These are phyloP conservation scores for Sextonia rubra DNA, from an alignment of 164 flowering plant genomes.

Conservation along the genomic window DNA sequence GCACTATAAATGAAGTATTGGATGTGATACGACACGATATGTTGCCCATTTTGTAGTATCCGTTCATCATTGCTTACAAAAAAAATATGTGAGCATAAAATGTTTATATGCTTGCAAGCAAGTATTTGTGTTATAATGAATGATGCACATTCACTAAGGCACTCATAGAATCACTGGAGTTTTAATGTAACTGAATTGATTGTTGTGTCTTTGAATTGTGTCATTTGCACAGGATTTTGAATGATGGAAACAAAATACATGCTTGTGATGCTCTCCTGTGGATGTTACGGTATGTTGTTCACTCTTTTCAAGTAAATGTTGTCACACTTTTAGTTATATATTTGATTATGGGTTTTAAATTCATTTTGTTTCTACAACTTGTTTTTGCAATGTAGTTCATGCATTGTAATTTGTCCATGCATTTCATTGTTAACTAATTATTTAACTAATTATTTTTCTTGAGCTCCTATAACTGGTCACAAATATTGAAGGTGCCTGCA, in stretches of 20 bases:
- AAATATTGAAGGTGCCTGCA: constrained; percentile 62
- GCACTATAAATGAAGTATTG: no score
- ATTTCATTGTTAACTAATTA: not conserved
- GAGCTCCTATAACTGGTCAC: constrained; percentile 7
- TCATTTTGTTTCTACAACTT: not conserved
- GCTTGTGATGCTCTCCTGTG: constrained; percentile 79
- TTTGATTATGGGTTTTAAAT: not conserved
- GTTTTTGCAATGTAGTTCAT: not conserved
- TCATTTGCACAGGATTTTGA: constrained; percentile 49
- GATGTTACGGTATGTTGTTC: constrained; percentile 68
- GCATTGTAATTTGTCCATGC: not conserved
- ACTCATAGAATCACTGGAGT: not conserved
- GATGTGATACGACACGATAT: no score
- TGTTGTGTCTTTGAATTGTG: constrained; percentile 1
- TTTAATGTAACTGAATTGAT: not conserved
- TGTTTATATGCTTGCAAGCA: not conserved
- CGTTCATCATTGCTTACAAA: no score
- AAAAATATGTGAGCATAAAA: no score
- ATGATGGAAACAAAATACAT: constrained; percentile 63
- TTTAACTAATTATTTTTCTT: not conserved
- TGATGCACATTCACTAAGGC: not conserved
- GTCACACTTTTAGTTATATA: not conserved
- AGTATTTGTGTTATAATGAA: not conserved
- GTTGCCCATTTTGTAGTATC: no score
- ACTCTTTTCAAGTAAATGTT: not conserved